These are phyloP conservation scores for Protomyces inundatus DNA, from an alignment of 1,139 yeast species.

Conservation along the genomic window DNA sequence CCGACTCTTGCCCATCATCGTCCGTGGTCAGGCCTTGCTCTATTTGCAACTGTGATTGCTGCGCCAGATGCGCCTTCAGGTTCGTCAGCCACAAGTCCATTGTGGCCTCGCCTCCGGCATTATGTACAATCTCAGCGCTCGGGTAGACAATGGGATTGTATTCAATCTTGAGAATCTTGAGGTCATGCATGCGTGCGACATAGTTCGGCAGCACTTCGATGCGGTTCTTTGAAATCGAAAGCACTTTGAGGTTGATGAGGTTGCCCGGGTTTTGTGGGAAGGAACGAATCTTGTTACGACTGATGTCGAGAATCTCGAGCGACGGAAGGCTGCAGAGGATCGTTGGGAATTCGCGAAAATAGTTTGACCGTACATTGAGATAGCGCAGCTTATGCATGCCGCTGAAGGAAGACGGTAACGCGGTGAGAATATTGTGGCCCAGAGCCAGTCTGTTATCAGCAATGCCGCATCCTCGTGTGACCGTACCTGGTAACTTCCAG, in stretches of 20 bases:
- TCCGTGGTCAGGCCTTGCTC: constrained; percentile 17
- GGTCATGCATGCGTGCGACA: constrained; percentile 49
- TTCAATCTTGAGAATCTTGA: constrained; percentile 64
- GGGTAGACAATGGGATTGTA: constrained; percentile 61
- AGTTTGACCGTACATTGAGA: constrained; percentile 62
- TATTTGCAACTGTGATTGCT: not conserved
- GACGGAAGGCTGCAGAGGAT: constrained; percentile 44
- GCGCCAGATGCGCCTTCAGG: constrained; percentile 39
- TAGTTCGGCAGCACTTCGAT: constrained; percentile 56
- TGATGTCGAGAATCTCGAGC: constrained; percentile 64
- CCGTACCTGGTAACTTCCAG: constrained; percentile 46
- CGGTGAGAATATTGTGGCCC: constrained; percentile 27
- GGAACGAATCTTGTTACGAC: constrained; percentile 50
- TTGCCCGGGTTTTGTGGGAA: constrained; percentile 45
- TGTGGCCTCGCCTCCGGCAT: constrained; percentile 36
- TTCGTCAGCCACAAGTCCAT: constrained; percentile 55
- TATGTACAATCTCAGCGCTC: constrained; percentile 42
- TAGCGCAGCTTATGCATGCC: constrained; percentile 51
- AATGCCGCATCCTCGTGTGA: not conserved
- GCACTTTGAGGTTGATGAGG: constrained; percentile 44
- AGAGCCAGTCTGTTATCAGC: constrained; percentile 22
- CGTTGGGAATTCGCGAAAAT: constrained; percentile 51
- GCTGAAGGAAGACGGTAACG: constrained; percentile 36
- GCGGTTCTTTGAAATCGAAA: constrained; percentile 60
- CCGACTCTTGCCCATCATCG: constrained; percentile 25